Evolutionary conservation across 1,284 basidiomycete species (phyloP).

Genomic region (Cutaneotrichosporon cutaneum): DNA sequence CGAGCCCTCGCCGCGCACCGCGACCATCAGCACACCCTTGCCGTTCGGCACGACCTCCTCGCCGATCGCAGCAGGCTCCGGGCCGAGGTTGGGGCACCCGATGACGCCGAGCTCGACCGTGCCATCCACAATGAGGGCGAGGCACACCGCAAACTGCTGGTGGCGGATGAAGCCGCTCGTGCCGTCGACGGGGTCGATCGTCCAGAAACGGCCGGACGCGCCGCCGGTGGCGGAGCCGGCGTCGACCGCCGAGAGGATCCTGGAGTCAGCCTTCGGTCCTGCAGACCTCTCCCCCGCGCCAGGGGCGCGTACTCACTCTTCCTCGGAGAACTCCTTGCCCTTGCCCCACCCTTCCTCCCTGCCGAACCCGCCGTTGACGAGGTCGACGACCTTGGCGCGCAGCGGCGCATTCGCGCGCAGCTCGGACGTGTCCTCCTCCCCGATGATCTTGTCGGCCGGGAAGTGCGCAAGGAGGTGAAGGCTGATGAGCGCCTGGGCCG

Average conservation of each 20-base stretch:
- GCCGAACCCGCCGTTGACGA: conserved; percentile 77
- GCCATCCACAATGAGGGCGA: conserved; percentile 83
- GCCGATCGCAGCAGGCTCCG: conserved; percentile 60
- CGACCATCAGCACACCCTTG: conserved; percentile 78
- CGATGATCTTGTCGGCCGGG: conserved; percentile 84
- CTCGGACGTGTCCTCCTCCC: conserved; percentile 90
- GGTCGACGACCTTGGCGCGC: conserved; percentile 68
- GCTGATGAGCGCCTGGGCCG: conserved; percentile 85
- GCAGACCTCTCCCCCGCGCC: too few species aligned
- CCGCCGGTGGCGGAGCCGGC: conserved; percentile 80
- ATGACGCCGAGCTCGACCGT: conserved; percentile 85
- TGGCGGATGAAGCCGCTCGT: conserved; percentile 78
- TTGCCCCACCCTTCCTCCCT: conserved; percentile 45
- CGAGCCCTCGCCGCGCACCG: conserved; percentile 76
- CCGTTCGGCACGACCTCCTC: conserved; percentile 55
- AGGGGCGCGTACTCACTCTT: conserved; percentile 52
- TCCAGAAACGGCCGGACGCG: conserved; percentile 59
- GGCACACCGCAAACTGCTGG: conserved; percentile 95
- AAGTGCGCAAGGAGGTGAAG: conserved; percentile 73
- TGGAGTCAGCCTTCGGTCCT: conserved; percentile 47
- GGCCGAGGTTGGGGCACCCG: conserved; percentile 91
- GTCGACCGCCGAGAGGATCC: conserved; percentile 82
- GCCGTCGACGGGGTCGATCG: conserved; percentile 53
- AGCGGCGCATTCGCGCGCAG: conserved; percentile 63
- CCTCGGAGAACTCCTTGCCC: conserved; percentile 40